Conservation (phyloP, 2,329 filamentous ascomycete species). For the Aspergillus sp. region DNA sequence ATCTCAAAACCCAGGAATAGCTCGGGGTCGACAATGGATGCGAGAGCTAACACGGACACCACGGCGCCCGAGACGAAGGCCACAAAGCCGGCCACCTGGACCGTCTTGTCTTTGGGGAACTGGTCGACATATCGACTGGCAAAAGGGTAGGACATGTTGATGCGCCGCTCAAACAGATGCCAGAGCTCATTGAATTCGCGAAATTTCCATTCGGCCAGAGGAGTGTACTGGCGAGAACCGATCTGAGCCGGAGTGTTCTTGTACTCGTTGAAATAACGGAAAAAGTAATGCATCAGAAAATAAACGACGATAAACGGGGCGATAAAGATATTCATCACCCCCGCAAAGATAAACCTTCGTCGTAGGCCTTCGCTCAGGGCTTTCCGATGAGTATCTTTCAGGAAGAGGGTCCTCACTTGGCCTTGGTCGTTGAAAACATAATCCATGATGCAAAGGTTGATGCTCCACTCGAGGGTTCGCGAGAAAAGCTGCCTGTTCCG, state of each 20-base stretch:
- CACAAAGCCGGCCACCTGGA: conserved; percentile 79
- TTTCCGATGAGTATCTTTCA: conserved; percentile 78
- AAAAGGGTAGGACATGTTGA: conserved; percentile 93
- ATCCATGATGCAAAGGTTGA: conserved; percentile 86
- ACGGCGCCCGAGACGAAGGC: conserved; percentile 86
- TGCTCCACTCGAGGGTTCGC: conserved; percentile 84
- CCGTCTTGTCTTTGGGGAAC: conserved; percentile 92
- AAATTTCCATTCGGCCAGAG: conserved; percentile 95
- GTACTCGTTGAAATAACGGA: conserved; percentile 96
- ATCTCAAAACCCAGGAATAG: conserved; percentile 90
- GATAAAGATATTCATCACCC: conserved; percentile 79
- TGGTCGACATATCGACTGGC: conserved; percentile 91
- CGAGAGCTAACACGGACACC: conserved; percentile 78
- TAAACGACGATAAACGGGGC: conserved; percentile 87
- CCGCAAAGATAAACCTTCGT: conserved; percentile 76
- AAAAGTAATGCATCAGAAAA: conserved; percentile 84
- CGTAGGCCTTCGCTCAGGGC: conserved; percentile 75
- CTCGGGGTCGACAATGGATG: conserved; percentile 85
- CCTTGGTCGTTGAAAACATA: conserved; percentile 90
- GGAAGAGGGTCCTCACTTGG: conserved; percentile 80
- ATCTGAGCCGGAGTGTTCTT: conserved; percentile 88
- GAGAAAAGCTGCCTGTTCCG: conserved; percentile 80
- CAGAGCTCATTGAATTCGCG: conserved; percentile 96
- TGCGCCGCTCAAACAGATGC: conserved; percentile 83
- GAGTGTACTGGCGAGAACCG: conserved; percentile 86